A percentile compares a stretch with the other conserved stretches of the same genome.
Evolutionary conservation across 176 grass and related monocot genomes (phyloP).

Genomic region (Areca catechu): DNA sequence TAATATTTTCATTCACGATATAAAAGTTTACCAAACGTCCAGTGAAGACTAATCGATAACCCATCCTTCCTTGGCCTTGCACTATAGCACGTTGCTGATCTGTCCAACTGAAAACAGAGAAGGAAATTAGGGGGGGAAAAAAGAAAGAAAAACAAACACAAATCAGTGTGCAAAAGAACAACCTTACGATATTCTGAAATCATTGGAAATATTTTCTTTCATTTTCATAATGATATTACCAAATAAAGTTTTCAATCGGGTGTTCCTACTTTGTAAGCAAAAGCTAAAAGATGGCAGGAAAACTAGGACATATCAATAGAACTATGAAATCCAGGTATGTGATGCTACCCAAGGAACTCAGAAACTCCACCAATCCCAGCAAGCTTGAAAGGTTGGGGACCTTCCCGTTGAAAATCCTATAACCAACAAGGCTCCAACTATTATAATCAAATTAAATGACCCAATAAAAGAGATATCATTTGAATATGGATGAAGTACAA

Average conservation of each 20-base stretch:
- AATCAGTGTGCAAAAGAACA: no score
- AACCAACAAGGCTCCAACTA: neutral
- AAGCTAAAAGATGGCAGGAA: no score
- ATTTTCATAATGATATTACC: no score
- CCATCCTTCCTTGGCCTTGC: slow-evolving; percentile 66
- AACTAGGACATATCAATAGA: no score
- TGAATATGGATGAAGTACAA: no score
- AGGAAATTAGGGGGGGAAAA: neutral
- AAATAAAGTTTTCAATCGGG: no score
- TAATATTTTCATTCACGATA: no score
- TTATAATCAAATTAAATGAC: neutral
- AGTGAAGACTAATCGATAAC: slow-evolving; percentile 77
- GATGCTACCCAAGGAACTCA: slow-evolving; percentile 71
- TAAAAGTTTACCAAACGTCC: slow-evolving; percentile 63
- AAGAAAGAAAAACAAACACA: neutral
- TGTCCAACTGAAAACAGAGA: slow-evolving; percentile 52
- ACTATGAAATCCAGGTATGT: neutral
- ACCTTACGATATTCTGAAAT: no score
- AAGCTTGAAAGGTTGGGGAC: slow-evolving; percentile 83
- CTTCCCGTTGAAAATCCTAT: slow-evolving; percentile 85
- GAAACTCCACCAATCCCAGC: slow-evolving; percentile 82
- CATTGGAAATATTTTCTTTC: no score
- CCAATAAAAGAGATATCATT: no score
- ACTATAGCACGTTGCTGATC: slow-evolving; percentile 77
- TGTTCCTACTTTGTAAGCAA: no score